Percentiles rank a stretch among this genome's conserved stretches.
phyloP scores from a whole-genome alignment of 495 filamentous ascomycete species.

The Sabuloglossum arenarium region DNA sequence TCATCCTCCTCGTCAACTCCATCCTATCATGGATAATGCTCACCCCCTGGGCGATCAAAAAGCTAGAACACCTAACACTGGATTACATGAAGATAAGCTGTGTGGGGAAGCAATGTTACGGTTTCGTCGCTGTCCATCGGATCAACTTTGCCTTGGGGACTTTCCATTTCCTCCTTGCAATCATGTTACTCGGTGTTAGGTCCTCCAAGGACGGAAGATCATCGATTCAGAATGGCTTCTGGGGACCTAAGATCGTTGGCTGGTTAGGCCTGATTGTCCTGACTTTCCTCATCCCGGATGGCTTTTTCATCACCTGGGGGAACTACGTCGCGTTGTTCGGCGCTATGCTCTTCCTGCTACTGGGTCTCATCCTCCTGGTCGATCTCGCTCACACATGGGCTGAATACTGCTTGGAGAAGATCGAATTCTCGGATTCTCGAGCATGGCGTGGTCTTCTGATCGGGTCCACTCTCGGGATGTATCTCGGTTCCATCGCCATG shows the following conservation, averaged over 20 bases:
- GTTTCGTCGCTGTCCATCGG: slow-evolving; percentile 87
- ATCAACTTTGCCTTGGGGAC: slow-evolving; percentile 94
- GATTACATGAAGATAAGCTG: slow-evolving; percentile 92
- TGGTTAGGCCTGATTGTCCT: slow-evolving; percentile 75
- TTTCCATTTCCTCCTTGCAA: slow-evolving; percentile 72
- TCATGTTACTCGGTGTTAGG: slow-evolving; percentile 68
- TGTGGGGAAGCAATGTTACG: slow-evolving; percentile 75
- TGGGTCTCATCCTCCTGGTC: slow-evolving; percentile 81
- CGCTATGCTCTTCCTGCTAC: slow-evolving; percentile 83
- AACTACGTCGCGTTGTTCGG: slow-evolving; percentile 78
- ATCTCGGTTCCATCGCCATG: slow-evolving; percentile 71
- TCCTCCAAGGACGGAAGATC: slow-evolving; percentile 76
- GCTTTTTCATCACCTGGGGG: slow-evolving; percentile 90
- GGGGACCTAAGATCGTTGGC: slow-evolving; percentile 68
- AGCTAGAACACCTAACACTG: slow-evolving; percentile 71
- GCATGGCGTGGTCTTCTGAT: slow-evolving; percentile 73
- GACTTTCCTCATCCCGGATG: slow-evolving; percentile 87
- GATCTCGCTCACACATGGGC: slow-evolving; percentile 97
- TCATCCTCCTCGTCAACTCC: slow-evolving; percentile 89
- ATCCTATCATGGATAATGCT: slow-evolving; percentile 98
- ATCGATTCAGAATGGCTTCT: slow-evolving; percentile 82
- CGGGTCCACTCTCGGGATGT: slow-evolving; percentile 87
- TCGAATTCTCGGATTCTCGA: slow-evolving; percentile 70
- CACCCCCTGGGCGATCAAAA: slow-evolving; percentile 94
- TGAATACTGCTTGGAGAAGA: slow-evolving; percentile 82